These are phyloP conservation scores for Spencermartinsiella ligniputridi DNA, from an alignment of 1,139 yeast genomes.

Conservation along the genomic window DNA sequence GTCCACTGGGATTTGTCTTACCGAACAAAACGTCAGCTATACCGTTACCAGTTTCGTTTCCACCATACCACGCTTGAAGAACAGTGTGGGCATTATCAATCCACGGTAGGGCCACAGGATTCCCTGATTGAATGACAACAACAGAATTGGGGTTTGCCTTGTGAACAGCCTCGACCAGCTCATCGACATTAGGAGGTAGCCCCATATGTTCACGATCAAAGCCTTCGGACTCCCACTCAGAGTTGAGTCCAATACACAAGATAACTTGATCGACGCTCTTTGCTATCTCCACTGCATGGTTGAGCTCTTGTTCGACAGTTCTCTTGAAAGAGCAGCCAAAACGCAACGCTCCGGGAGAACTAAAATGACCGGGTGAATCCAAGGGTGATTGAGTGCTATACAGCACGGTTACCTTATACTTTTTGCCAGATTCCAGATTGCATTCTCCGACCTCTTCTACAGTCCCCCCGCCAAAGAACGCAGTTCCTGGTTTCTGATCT, in stretches of 20 bases:
- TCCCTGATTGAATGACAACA: slow-evolving; percentile 57
- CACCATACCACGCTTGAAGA: slow-evolving; percentile 50
- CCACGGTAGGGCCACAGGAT: slow-evolving; percentile 63
- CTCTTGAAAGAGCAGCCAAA: slow-evolving; percentile 16
- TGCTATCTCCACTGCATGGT: slow-evolving; percentile 42
- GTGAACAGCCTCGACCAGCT: slow-evolving; percentile 43
- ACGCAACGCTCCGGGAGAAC: slow-evolving; percentile 35
- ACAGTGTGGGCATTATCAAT: slow-evolving; percentile 43
- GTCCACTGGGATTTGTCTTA: slow-evolving; percentile 61
- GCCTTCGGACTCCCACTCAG: slow-evolving; percentile 52
- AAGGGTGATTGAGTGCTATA: slow-evolving; percentile 51
- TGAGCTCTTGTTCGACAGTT: slow-evolving; percentile 32
- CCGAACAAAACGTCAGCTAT: slow-evolving; percentile 60
- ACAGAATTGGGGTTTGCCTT: slow-evolving; percentile 49
- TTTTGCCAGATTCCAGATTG: slow-evolving; percentile 40
- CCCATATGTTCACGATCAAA: slow-evolving; percentile 43
- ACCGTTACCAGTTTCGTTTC: slow-evolving; percentile 47
- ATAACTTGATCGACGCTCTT: slow-evolving; percentile 46
- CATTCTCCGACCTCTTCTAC: slow-evolving; percentile 42
- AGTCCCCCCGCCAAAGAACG: slow-evolving; percentile 49
- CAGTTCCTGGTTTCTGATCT: slow-evolving; percentile 46
- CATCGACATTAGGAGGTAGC: slow-evolving; percentile 48
- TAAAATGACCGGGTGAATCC: slow-evolving; percentile 37
- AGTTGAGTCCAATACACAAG: slow-evolving; percentile 43
- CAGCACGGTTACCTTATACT: slow-evolving; percentile 44